These are phyloP conservation scores for Cyathus striatus DNA, from an alignment of 768 basidiomycete genomes.

Conservation along the genomic window DNA sequence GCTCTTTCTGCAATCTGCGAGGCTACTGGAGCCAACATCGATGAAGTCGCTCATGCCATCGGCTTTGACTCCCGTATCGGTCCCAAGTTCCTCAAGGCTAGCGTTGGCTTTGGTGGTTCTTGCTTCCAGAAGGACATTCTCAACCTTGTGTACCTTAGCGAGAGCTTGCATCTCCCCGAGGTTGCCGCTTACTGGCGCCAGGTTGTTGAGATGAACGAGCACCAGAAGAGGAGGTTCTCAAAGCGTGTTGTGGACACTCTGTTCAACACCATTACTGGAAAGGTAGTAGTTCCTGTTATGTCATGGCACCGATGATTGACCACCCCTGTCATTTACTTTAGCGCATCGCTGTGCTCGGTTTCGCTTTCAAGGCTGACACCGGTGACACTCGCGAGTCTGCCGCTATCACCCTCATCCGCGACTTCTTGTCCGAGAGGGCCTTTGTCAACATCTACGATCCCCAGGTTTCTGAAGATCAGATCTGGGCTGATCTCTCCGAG, in stretches of 20 bases:
- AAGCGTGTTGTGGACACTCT: constrained; percentile 95
- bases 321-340: constrained; percentile 11
- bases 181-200: constrained; percentile 97
- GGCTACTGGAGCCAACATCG: constrained; percentile 97
- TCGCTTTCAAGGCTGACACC: constrained; percentile 99
- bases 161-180: constrained; percentile 91
- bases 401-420: constrained; percentile 87
- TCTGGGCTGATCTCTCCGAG: constrained; percentile 76
- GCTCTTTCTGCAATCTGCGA: constrained; percentile 98
- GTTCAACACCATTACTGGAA: constrained; percentile 97
- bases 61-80: constrained; percentile 93
- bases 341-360: constrained; percentile 95
- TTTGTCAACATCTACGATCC: constrained; percentile 89
- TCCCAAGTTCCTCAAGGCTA: constrained; percentile 91
- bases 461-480: constrained; percentile 79
- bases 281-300: constrained; percentile 37
- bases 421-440: constrained; percentile 90
- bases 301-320: not conserved
- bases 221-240: constrained; percentile 95
- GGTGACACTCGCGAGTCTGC: constrained; percentile 98
- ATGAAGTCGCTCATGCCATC: constrained; percentile 93
- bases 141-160: constrained; percentile 95
- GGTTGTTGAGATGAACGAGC: constrained; percentile 97
- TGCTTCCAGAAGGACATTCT: constrained; percentile 99
- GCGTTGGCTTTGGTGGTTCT: constrained; percentile 95